phyloP scores from a whole-genome alignment of 2,329 filamentous ascomycete genomes.

The Ophiosphaerella herpotricha region DNA sequence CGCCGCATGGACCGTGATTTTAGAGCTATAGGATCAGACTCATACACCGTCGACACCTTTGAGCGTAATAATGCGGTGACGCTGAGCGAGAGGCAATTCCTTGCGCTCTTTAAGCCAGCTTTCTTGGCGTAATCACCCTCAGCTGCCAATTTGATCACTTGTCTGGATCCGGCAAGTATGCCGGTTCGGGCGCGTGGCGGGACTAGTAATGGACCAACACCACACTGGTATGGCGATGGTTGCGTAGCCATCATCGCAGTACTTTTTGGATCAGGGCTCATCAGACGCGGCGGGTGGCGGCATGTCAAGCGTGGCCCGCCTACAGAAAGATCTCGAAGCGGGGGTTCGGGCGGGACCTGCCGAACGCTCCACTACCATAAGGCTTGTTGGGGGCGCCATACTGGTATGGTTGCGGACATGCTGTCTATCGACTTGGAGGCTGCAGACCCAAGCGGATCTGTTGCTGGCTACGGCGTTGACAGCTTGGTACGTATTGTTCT shows the following conservation, averaged over 20 bases:
- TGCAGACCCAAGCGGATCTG: neutral
- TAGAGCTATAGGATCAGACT: conserved; percentile 6
- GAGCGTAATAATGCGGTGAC: conserved; percentile 7
- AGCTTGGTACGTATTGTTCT: neutral
- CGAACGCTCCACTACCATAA: neutral
- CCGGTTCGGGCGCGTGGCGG: neutral
- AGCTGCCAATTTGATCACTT: conserved; percentile 1
- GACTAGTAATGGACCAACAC: neutral
- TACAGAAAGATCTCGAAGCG: neutral
- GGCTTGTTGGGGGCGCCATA: neutral
- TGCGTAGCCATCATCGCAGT: neutral
- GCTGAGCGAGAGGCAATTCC: neutral
- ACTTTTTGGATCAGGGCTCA: neutral
- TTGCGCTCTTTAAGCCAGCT: conserved; percentile 6
- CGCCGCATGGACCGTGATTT: conserved; percentile 17
- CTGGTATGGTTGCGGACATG: neutral
- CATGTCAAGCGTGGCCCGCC: neutral
- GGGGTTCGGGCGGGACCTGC: neutral
- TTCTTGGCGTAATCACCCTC: neutral
- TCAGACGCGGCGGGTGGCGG: neutral
- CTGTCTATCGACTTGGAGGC: neutral
- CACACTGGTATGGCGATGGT: conserved; percentile 2
- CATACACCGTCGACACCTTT: conserved; percentile 1
- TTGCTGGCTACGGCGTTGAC: neutral
- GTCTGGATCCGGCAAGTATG: conserved; percentile 2